phyloP scores from a whole-genome alignment of 176 grass and related monocot genomes.

The Typha latifolia region DNA sequence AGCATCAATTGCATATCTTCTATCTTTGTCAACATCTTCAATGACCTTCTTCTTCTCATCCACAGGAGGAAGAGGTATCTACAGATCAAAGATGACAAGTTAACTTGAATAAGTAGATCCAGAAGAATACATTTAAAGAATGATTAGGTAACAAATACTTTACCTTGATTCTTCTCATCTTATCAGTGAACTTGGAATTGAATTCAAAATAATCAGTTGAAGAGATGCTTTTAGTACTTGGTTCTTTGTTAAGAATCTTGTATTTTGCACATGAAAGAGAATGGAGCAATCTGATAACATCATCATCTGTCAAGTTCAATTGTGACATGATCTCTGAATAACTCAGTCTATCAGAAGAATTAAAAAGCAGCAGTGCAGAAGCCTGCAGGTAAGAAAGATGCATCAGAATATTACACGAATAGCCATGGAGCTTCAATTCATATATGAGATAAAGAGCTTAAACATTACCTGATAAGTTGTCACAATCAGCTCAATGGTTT shows the following conservation, averaged over 20 bases:
- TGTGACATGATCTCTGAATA: slow-evolving; percentile 92
- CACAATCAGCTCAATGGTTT: slow-evolving; percentile 78
- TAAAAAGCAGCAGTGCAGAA: slow-evolving; percentile 77
- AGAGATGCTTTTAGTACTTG: slow-evolving; percentile 72
- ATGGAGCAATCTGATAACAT: slow-evolving; percentile 93
- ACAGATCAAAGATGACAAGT: neutral
- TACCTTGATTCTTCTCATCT: slow-evolving; percentile 97
- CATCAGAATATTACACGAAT: neutral
- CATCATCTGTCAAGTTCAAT: slow-evolving; percentile 89
- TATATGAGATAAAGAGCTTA: neutral
- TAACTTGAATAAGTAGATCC: neutral
- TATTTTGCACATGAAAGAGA: slow-evolving; percentile 94
- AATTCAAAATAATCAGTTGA: slow-evolving; percentile 71
- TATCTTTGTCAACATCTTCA: slow-evolving; percentile 92
- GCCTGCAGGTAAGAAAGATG: slow-evolving; percentile 41
- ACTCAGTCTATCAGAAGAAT: slow-evolving; percentile 57
- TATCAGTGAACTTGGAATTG: slow-evolving; percentile 91
- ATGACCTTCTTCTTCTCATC: slow-evolving; percentile 99
- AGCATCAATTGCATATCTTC: slow-evolving; percentile 96
- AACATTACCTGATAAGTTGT: slow-evolving; percentile 74
- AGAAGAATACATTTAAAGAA: slow-evolving; percentile 4
- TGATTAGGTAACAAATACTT: neutral
- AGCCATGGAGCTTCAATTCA: neutral
- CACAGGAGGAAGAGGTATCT: slow-evolving; percentile 86
- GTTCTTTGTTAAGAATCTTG: slow-evolving; percentile 92